phyloP scores from a whole-genome alignment of 495 filamentous ascomycete species.

The Schizothecium vesticola region DNA sequence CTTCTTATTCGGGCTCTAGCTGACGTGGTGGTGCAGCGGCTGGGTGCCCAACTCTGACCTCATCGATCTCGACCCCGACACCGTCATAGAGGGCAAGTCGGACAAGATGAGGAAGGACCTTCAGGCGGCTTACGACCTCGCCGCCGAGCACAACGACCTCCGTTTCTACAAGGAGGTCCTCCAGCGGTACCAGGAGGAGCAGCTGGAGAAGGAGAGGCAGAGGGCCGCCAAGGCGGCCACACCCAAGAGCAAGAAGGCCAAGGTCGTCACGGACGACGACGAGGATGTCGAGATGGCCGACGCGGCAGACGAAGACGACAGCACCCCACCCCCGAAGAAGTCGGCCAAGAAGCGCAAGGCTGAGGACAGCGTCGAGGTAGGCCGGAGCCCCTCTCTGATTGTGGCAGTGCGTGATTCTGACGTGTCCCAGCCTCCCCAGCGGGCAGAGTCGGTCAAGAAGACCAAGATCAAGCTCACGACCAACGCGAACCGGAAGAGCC shows the following conservation, averaged over 20 bases:
- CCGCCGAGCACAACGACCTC: constrained; percentile 64
- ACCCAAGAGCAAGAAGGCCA: constrained; percentile 56
- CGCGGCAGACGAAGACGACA: constrained; percentile 36
- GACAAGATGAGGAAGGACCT: constrained; percentile 72
- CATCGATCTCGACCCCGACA: constrained; percentile 62
- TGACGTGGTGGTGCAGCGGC: constrained; percentile 49
- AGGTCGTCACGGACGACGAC: constrained; percentile 47
- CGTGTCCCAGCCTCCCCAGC: constrained; percentile 51
- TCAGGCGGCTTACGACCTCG: constrained; percentile 65
- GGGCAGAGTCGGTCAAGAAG: constrained; percentile 62
- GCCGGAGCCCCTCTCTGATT: constrained; percentile 11
- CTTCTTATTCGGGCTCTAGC: neutral
- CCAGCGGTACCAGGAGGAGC: constrained; percentile 57
- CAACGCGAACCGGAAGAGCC: constrained; percentile 45
- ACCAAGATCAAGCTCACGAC: constrained; percentile 58
- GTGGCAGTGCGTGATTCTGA: constrained; percentile 16
- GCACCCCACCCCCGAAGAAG: constrained; percentile 52
- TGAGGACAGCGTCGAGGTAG: constrained; percentile 63
- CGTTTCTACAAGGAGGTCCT: constrained; percentile 73
- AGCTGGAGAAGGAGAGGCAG: constrained; percentile 51
- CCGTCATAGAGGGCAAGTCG: constrained; percentile 56
- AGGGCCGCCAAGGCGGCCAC: constrained; percentile 60
- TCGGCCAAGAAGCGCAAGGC: constrained; percentile 65
- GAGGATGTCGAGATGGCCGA: constrained; percentile 78
- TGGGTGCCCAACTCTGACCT: constrained; percentile 82